Evolutionary conservation across 306 rosid genomes (phyloP).

Genomic region (Calophaca sinica): DNA sequence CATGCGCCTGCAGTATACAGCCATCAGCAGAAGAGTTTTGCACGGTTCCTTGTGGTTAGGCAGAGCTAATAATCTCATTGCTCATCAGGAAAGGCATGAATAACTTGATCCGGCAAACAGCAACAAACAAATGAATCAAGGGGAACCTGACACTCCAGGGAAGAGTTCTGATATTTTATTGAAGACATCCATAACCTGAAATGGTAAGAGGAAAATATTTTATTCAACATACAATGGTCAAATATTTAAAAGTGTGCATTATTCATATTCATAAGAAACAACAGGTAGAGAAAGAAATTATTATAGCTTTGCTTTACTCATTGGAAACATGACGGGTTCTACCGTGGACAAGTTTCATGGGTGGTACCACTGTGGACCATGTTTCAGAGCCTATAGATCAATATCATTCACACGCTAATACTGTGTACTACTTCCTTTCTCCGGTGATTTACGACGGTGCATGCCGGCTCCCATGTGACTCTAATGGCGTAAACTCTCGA

Average conservation of each 20-base stretch:
- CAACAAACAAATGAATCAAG: constrained; percentile 52
- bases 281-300: neutral
- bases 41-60: constrained; percentile 34
- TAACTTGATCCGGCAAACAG: constrained; percentile 31
- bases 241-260: neutral
- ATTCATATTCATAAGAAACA: neutral
- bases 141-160: constrained; percentile 84
- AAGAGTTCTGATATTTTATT: constrained; percentile 93
- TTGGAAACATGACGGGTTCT: neutral
- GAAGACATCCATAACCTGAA: constrained; percentile 94
- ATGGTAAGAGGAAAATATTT: constrained; percentile 1
- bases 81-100: constrained; percentile 31
- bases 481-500: no score
- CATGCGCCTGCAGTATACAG: constrained; percentile 34
- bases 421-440: no score
- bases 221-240: neutral
- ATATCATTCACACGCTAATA: no score
- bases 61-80: constrained; percentile 20
- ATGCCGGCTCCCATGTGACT: no score
- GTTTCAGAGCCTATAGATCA: no score
- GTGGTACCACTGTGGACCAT: no score
- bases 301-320: neutral
- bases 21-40: constrained; percentile 32
- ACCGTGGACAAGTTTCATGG: no score
- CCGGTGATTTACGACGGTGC: no score